phyloP scores from a whole-genome alignment of 495 filamentous ascomycete genomes.

The Recurvomyces mirabilis region DNA sequence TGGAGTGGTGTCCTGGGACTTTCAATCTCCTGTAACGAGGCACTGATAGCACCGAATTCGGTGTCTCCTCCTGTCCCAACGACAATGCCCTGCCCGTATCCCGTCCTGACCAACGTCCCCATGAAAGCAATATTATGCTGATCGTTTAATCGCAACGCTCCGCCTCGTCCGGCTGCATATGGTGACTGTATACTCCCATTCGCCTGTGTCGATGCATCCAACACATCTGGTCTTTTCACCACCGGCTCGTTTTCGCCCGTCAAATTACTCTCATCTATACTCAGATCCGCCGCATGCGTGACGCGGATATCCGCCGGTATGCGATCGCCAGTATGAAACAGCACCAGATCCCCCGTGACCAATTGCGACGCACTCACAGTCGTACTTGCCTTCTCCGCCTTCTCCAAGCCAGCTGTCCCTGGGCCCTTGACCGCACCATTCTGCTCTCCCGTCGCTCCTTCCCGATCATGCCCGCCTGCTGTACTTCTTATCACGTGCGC shows the following conservation, averaged over 20 bases:
- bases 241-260: constrained; percentile 96
- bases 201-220: constrained; percentile 25
- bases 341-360: constrained; percentile 81
- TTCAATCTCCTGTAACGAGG: constrained; percentile 84
- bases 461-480: constrained; percentile 16
- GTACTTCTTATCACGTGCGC: constrained; percentile 68
- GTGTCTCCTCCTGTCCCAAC: constrained; percentile 87
- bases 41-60: constrained; percentile 92
- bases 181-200: constrained; percentile 45
- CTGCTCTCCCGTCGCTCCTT: constrained; percentile 16
- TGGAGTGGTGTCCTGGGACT: constrained; percentile 89
- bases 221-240: constrained; percentile 56
- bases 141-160: constrained; percentile 54
- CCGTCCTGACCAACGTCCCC: constrained; percentile 91
- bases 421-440: constrained; percentile 21
- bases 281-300: constrained; percentile 72
- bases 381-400: constrained; percentile 56
- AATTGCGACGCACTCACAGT: constrained; percentile 78
- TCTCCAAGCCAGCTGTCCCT: constrained; percentile 19
- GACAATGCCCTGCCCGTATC: constrained; percentile 92
- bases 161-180: constrained; percentile 41
- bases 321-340: constrained; percentile 90
- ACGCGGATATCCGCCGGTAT: constrained; percentile 96
- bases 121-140: constrained; percentile 88
- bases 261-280: constrained; percentile 93